Evolutionary conservation across 306 rosid species (phyloP).

Genomic region (Gastrolobium villosum): DNA sequence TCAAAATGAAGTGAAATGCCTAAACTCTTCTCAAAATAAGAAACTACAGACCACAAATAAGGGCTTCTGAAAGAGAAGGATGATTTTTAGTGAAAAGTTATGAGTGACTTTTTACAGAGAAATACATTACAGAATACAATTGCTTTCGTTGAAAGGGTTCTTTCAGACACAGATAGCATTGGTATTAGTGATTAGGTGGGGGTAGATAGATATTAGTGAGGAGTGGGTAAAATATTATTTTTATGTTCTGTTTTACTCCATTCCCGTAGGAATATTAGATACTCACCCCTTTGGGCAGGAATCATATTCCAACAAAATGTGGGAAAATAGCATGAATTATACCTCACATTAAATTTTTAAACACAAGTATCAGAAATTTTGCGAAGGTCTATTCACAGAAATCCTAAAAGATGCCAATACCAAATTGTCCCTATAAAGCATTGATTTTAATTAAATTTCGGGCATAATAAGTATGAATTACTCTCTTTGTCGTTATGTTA

Average conservation of each 20-base stretch:
- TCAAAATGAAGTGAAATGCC: slow-evolving; percentile 17
- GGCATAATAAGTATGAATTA: slow-evolving; percentile 17
- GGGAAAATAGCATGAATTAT: background rate
- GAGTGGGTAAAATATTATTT: background rate
- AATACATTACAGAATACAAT: slow-evolving; percentile 1
- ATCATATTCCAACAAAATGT: slow-evolving; percentile 18
- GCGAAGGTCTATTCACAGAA: slow-evolving; percentile 11
- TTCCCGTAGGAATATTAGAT: slow-evolving; percentile 14
- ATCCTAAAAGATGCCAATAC: slow-evolving; percentile 28
- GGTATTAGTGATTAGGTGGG: background rate
- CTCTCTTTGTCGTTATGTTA: slow-evolving; percentile 11
- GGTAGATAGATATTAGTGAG: slow-evolving; percentile 16
- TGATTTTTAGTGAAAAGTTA: slow-evolving; percentile 26
- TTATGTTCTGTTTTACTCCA: slow-evolving; percentile 2
- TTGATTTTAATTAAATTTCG: slow-evolving; percentile 24
- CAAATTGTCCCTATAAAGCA: background rate
- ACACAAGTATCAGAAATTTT: background rate
- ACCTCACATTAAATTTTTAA: background rate
- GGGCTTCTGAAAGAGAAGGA: slow-evolving; percentile 2
- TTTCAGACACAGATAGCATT: slow-evolving; percentile 8
- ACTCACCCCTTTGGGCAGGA: slow-evolving; percentile 7
- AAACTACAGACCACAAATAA: slow-evolving; percentile 23
- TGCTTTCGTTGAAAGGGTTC: slow-evolving; percentile 10
- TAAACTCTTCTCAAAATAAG: background rate
- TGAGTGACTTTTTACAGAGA: background rate